These are phyloP conservation scores for Nissolia schottii DNA, from an alignment of 306 rosid genomes.

Conservation along the genomic window DNA sequence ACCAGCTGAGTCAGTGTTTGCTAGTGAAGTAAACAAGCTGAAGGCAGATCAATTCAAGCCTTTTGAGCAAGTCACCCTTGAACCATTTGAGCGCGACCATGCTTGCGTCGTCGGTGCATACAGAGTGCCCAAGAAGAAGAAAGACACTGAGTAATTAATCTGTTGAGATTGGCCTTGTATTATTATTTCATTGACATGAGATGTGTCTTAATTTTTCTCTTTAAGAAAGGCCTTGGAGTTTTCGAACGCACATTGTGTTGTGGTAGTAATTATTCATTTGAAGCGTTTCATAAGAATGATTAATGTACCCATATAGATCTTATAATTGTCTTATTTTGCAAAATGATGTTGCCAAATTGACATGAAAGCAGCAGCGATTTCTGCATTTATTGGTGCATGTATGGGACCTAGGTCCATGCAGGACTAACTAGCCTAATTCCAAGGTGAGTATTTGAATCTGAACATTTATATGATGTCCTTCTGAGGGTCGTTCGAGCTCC, in stretches of 20 bases:
- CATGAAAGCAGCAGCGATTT: too few relatives aligned
- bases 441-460: too few relatives aligned
- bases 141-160: constrained; percentile 23
- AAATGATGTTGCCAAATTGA: too few relatives aligned
- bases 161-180: neutral
- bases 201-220: neutral
- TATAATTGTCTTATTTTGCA: too few relatives aligned
- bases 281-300: neutral
- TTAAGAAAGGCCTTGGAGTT: neutral
- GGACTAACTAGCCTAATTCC: too few relatives aligned
- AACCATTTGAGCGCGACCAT: constrained; percentile 89
- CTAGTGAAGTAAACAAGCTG: constrained; percentile 75
- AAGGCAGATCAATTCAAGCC: constrained; percentile 88
- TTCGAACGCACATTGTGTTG: neutral
- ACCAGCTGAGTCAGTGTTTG: constrained; percentile 72
- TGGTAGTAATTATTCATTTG: neutral
- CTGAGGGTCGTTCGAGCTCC: constrained; percentile 23
- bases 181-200: neutral
- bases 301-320: neutral
- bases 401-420: too few relatives aligned
- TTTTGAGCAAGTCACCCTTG: constrained; percentile 79
- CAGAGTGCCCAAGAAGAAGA: constrained; percentile 65
- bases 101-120: constrained; percentile 90
- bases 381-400: too few relatives aligned
- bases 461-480: neutral